These are phyloP conservation scores for Alternaria ethzedia DNA, from an alignment of 2,329 filamentous ascomycete genomes.

Conservation along the genomic window DNA sequence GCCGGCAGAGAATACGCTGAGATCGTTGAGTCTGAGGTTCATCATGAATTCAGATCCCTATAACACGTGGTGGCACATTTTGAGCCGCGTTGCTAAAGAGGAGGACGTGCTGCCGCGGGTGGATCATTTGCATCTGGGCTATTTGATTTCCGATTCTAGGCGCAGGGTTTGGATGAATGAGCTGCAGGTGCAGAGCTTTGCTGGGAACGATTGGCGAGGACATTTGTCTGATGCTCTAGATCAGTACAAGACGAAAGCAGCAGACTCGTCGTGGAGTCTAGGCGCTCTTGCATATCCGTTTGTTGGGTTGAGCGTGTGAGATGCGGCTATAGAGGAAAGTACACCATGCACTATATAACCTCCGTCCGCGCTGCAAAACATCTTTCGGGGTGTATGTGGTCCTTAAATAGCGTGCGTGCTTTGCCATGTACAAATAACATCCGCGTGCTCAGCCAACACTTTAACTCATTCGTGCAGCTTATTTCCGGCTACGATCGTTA, in stretches of 20 bases:
- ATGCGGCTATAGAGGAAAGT: background rate
- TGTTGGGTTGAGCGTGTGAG: background rate
- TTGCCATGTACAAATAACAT: background rate
- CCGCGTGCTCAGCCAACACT: background rate
- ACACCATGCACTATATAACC: background rate
- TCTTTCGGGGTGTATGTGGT: background rate
- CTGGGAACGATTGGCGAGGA: slow-evolving; percentile 9
- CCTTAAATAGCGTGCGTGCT: rapidly evolving
- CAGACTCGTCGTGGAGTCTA: slow-evolving; percentile 25
- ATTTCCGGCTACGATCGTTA: background rate
- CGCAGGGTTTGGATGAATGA: slow-evolving; percentile 2
- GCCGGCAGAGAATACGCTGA: slow-evolving; percentile 12
- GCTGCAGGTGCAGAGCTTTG: slow-evolving; percentile 9
- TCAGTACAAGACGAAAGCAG: slow-evolving; percentile 3
- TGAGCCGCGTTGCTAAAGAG: slow-evolving; percentile 15
- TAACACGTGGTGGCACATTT: slow-evolving; percentile 20
- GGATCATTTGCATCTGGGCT: slow-evolving; percentile 12
- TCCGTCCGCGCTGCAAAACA: background rate
- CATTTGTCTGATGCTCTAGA: slow-evolving; percentile 9
- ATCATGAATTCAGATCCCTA: slow-evolving; percentile 16
- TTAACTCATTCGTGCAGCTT: background rate
- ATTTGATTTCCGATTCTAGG: slow-evolving; percentile 12
- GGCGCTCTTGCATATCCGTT: slow-evolving; percentile 32
- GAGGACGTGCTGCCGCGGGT: slow-evolving; percentile 7
- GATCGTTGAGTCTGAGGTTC: slow-evolving; percentile 16